Conservation (phyloP, 352 stramenopile species). For the Phytophthora lateralis region DNA sequence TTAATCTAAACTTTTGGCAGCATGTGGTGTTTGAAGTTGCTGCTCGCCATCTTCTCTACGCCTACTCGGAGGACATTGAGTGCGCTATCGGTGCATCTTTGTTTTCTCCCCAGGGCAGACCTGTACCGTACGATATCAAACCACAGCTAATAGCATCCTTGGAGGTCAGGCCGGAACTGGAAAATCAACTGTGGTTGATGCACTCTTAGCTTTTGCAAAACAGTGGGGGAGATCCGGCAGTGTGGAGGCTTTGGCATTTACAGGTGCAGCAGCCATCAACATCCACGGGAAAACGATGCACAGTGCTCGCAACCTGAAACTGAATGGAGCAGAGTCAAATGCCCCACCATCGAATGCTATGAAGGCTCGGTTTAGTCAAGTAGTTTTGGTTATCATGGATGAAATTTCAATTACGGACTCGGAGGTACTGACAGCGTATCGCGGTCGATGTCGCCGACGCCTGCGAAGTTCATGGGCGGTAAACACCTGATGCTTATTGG, state of each 20-base stretch:
- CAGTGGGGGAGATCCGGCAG: background rate
- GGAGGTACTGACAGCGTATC: constrained; percentile 17
- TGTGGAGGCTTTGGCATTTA: constrained; percentile 11
- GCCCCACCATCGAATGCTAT: constrained; percentile 18
- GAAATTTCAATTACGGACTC: constrained; percentile 33
- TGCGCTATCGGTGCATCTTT: background rate
- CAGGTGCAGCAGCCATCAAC: constrained; percentile 15
- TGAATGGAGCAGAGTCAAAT: constrained; percentile 5
- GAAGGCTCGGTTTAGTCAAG: constrained; percentile 14
- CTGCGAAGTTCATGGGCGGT: constrained; percentile 22
- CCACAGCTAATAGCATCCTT: background rate
- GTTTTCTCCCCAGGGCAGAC: background rate
- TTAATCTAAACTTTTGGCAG: constrained; percentile 36
- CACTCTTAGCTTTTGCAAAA: background rate
- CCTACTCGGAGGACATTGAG: constrained; percentile 19
- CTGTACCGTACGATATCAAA: constrained; percentile 1
- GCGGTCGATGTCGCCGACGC: constrained; percentile 1
- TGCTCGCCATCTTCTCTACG: constrained; percentile 29
- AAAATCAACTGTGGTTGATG: background rate
- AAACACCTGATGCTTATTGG: constrained; percentile 29
- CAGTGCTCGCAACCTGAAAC: constrained; percentile 15
- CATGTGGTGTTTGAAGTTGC: constrained; percentile 29
- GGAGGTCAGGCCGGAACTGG: background rate
- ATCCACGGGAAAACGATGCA: constrained; percentile 13
- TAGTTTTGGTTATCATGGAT: constrained; percentile 28